phyloP scores from a whole-genome alignment of 176 grass and related monocot species.

The Echinochloa phyllopogon region DNA sequence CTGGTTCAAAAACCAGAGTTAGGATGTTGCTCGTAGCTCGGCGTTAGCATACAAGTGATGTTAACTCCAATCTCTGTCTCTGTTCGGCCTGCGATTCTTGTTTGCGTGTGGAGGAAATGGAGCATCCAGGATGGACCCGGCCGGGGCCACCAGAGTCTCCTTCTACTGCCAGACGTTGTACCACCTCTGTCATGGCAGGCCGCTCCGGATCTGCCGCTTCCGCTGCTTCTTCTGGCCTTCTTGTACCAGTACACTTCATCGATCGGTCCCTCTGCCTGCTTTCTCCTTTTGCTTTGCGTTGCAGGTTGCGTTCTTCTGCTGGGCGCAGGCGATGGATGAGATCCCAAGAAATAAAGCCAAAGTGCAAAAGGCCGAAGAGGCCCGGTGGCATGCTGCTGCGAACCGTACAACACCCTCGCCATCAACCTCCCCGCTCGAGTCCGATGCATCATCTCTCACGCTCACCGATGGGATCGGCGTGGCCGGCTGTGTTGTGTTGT shows the following conservation, averaged over 20 bases:
- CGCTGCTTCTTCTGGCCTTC: not conserved
- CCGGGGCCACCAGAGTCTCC: not conserved
- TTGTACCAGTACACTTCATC: not conserved
- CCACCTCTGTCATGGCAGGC: not conserved
- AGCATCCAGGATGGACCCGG: not conserved
- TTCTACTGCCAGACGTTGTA: not conserved
- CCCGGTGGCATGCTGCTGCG: not conserved
- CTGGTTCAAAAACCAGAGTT: too few relatives aligned
- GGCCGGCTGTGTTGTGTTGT: too few relatives aligned
- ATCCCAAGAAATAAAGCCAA: constrained; percentile 10
- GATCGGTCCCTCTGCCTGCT: not conserved
- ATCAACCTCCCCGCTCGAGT: not conserved
- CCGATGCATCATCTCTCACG: too few relatives aligned
- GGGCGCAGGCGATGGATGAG: not conserved
- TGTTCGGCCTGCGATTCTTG: not conserved
- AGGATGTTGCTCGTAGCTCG: too few relatives aligned
- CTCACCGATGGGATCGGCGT: not conserved
- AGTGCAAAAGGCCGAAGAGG: not conserved
- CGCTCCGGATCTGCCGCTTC: not conserved
- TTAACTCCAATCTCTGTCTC: too few relatives aligned
- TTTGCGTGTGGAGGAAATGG: too few relatives aligned
- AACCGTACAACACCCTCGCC: not conserved
- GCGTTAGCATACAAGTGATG: too few relatives aligned
- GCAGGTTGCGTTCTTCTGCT: not conserved
- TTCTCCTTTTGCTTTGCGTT: not conserved